These are phyloP conservation scores for Sugiyamaella americana DNA, from an alignment of 805 yeast species.

Conservation along the genomic window DNA sequence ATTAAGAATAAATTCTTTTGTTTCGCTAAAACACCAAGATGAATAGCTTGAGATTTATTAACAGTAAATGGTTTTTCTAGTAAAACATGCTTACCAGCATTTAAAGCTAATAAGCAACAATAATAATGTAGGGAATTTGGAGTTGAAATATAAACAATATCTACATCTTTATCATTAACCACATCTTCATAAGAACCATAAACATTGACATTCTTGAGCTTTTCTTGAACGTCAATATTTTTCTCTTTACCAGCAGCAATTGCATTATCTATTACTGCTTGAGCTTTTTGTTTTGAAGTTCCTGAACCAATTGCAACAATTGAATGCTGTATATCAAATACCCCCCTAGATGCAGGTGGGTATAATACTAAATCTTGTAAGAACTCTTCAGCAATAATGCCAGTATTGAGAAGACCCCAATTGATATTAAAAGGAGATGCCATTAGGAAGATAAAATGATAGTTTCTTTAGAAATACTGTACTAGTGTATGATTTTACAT, in stretches of 20 bases:
- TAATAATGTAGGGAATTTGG: slow-evolving; percentile 46
- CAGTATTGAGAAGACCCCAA: slow-evolving; percentile 1
- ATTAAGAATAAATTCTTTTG: slow-evolving; percentile 39
- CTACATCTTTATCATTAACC: slow-evolving; percentile 36
- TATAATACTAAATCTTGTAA: not conserved
- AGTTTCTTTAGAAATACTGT: too few species aligned
- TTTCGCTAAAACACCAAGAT: slow-evolving; percentile 38
- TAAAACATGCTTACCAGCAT: slow-evolving; percentile 42
- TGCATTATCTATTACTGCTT: slow-evolving; percentile 13
- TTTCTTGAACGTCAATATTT: not conserved
- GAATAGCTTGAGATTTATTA: slow-evolving; percentile 39
- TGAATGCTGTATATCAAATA: slow-evolving; percentile 10
- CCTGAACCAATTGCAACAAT: slow-evolving; percentile 21
- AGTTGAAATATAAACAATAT: slow-evolving; percentile 45
- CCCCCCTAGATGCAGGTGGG: not conserved
- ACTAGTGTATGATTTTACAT: too few species aligned
- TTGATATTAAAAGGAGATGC: not conserved
- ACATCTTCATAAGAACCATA: slow-evolving; percentile 37
- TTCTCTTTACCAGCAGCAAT: not conserved
- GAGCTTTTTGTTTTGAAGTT: slow-evolving; percentile 16
- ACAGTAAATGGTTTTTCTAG: slow-evolving; percentile 50
- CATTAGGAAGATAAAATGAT: too few species aligned
- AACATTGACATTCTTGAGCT: slow-evolving; percentile 1
- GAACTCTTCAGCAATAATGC: not conserved
- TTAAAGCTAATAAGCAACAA: slow-evolving; percentile 37